A percentile compares a stretch with the other conserved stretches of the same genome.
phyloP scores from a whole-genome alignment of 1,284 basidiomycete genomes.

The Cutaneotrichosporon sp. region DNA sequence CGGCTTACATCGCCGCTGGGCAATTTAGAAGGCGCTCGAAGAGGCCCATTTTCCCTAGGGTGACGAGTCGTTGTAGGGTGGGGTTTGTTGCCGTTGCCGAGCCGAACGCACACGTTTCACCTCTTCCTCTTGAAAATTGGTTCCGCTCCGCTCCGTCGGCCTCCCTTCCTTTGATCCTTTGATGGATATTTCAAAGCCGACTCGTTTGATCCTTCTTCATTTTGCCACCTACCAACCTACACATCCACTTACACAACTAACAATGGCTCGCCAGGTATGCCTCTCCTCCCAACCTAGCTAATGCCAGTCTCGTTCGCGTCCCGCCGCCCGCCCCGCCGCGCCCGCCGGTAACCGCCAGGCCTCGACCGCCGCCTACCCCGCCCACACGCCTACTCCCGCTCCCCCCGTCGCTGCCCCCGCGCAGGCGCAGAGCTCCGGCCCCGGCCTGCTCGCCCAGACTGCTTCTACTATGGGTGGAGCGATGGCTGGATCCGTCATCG shows the following conservation, averaged over 20 bases:
- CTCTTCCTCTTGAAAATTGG: neutral
- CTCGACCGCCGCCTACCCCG: conserved; percentile 42
- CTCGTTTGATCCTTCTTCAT: neutral
- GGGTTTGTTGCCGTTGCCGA: neutral
- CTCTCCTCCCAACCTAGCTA: neutral
- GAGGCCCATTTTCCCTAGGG: neutral
- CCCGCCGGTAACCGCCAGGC: conserved; percentile 34
- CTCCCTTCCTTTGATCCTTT: neutral
- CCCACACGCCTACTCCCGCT: conserved; percentile 14
- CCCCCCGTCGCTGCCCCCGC: conserved; percentile 25
- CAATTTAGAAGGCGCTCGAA: neutral
- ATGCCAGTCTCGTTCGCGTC: conserved; percentile 36
- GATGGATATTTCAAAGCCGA: conserved; percentile 13
- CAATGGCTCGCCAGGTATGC: conserved; percentile 41
- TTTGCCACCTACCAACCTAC: conserved; percentile 21
- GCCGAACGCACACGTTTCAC: conserved; percentile 5
- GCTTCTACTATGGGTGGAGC: conserved; percentile 60
- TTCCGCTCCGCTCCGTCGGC: neutral
- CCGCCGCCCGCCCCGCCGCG: conserved; percentile 43
- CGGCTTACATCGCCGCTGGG: neutral
- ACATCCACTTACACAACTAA: conserved; percentile 12
- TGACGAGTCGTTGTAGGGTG: neutral
- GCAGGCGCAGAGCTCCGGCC: conserved; percentile 28
- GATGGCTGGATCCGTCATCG: conserved; percentile 57
- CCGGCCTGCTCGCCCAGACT: conserved; percentile 53